Base-by-base conservation (phyloP, 1,139 yeast species). In the Candida tunisiensis region DNA sequence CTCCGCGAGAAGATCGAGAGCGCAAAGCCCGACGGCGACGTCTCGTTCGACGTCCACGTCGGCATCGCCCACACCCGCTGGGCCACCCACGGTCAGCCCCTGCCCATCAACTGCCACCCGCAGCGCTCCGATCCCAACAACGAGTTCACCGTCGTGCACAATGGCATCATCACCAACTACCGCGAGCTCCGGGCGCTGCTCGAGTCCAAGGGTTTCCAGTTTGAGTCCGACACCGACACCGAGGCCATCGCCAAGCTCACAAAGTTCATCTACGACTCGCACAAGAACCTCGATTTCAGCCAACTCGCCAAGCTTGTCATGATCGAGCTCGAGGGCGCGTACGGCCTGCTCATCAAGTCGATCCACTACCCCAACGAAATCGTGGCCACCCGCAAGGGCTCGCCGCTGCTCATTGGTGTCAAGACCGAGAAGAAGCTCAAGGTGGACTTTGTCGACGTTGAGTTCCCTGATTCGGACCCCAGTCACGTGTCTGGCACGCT, bases 51-150 rank as follows among this genome's bases (percentile, higher is more conserved):
- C 42, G 72, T 77, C 53, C 98, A 88, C 49, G 88, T 74, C 34
- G 98, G 93, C 50, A 88, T 91, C 52, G 96, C 98, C 22, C 99
- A 91, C 57, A 91, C 99, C 11, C 77, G 99, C 63, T 91, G 99
- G 99, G 98, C 99, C 26, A 91, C 99, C 25, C 99, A 91, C 55
- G 99, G 99, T 55, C 80, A 74, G 45, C 96, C 96, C 31, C 70
- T 69, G 44, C 70, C 65, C 34, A 49, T 57, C 38, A 91, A 91
- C 62, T 88, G 96, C 53, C 99, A 91, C 51, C 99, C 99, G 28
- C 98, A 88, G 51, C 63, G 91, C 42, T 80, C 94, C 1, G 98
- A 82, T 51, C 65, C 66, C 8, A 55, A 57, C 29, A 77, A 77
- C 40, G 93, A 85, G 51, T 91, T 91, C 47, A 72, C 79, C 21